Base-by-base conservation (phyloP, 352 stramenopile genomes). In the Pythium chondricola region DNA sequence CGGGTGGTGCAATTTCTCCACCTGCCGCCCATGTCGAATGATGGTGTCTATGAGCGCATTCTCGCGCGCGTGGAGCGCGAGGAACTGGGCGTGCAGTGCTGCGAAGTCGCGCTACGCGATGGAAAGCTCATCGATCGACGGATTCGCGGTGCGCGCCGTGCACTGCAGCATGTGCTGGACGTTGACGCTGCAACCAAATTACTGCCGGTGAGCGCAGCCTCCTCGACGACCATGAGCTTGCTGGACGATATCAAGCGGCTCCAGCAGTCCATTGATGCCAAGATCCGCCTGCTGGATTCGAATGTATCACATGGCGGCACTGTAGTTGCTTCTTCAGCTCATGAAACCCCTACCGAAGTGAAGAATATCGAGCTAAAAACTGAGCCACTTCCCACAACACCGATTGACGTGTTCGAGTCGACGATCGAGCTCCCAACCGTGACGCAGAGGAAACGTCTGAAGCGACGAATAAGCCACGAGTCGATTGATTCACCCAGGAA, bases 11-110 rank as follows among this genome's bases (percentile, higher is more conserved):
- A n/a, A n/a, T n/a, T n/a, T n/a, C n/a, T n/a, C n/a, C n/a, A n/a
- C n/a, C n/a, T n/a, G n/a, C n/a, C n/a, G n/a, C n/a, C n/a, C n/a
- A 42, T 49, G 43, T 3, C n/a, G 21, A 14, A 9, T 4, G 54
- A 62, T 40, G 18, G 25, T 2, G 46, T 56, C 4, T 62, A 56
- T 27, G 45, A 39, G 35, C 47, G 47, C 17, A 63, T 63, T 17
- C 48, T 63, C 18, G 21, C 43, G 48, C 55, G 55, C 24, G 55
- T 63, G 18, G 47, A 48, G 4, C 26, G 30, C 14, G 47, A 37
- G 5, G 55, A 57, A 20, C 55, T 63, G 5, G 16, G 10, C 16
- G 43, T 8, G 14, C 30, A 38, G 32, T 63, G 55, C 29, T 17
- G 20, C 3, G 30, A 48, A 4, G 36, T 56, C 8, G 36, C 43